A percentile compares a stretch with the other conserved stretches of the same genome.
Evolutionary conservation across 1,284 basidiomycete species (phyloP).

Genomic region (Pholiota adiposa): DNA sequence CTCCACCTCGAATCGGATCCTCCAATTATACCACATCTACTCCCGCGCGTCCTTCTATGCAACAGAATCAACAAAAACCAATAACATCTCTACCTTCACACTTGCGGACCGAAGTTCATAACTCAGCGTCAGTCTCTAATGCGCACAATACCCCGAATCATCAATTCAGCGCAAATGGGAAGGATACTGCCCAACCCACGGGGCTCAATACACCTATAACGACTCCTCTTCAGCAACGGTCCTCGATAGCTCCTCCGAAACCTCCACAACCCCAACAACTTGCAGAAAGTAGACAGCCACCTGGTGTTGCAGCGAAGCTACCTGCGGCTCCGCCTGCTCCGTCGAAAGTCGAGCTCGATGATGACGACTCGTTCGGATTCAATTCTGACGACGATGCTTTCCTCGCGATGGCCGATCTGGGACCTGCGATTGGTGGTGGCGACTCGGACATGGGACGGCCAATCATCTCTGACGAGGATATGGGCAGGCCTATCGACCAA

Average conservation of each 20-base stretch:
- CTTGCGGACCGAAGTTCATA: slow-evolving; percentile 23
- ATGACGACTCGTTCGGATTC: slow-evolving; percentile 54
- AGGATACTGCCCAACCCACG: slow-evolving; percentile 7
- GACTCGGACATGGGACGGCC: slow-evolving; percentile 35
- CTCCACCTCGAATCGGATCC: slow-evolving; percentile 12
- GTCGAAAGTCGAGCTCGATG: slow-evolving; percentile 24
- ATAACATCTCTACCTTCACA: slow-evolving; percentile 29
- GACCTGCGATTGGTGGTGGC: slow-evolving; percentile 48
- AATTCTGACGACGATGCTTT: slow-evolving; percentile 68
- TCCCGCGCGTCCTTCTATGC: slow-evolving; percentile 23
- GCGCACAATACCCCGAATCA: background rate
- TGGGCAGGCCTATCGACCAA: slow-evolving; percentile 44
- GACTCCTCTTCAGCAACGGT: slow-evolving; percentile 6
- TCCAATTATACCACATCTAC: slow-evolving; percentile 12
- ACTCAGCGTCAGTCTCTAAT: slow-evolving; percentile 4
- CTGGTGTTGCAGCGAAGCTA: background rate
- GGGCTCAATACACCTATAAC: slow-evolving; percentile 6
- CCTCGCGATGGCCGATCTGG: slow-evolving; percentile 60
- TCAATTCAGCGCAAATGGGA: slow-evolving; percentile 6
- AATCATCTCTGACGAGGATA: slow-evolving; percentile 33
- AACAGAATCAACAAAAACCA: slow-evolving; percentile 20
- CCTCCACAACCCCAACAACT: background rate
- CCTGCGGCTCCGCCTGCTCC: background rate
- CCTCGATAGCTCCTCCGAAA: background rate
- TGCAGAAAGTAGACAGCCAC: background rate